Base-by-base conservation (phyloP, 768 basidiomycete species). In the Lanmaoa rubissima region DNA sequence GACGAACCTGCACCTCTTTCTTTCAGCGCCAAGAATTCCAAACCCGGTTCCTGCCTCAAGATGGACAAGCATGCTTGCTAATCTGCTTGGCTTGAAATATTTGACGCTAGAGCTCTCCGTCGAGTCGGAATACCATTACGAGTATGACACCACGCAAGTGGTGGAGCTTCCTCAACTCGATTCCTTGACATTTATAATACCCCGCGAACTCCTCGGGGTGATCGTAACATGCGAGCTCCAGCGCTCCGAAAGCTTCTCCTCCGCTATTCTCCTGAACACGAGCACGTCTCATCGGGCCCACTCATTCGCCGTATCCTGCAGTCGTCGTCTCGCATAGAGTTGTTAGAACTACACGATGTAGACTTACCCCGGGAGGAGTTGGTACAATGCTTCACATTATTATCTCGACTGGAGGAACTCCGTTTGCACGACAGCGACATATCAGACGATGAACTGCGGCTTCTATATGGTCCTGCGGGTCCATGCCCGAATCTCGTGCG, bases 371-470 rank as follows among this genome's bases (percentile, higher is more conserved):
- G 71, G 24, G 66, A 68, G 21, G 69, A 74, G 14, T 80, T 80
- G 58, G 63, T 65, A 38, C 64, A 60, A 17, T 72, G 70, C 56
- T 74, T 78, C 62, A 53, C 55, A 17, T 55, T 69, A 21, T 68
- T 83, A 17, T 74, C 77, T 12, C 56, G 60, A 17, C 65, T 86
- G 42, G 72, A 76, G 59, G 77, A 79, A 51, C 72, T 86, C 17
- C 77, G 78, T 51, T 70, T 86, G 39, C 84, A 85, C 63, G 82
- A 83, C 61, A 81, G 80, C 55, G 83, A 84, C 44, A 79, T 87
- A 55, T 68, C 79, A 32, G 80, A 84, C 62, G 65, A 69, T 17
- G 74, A 77, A 21, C 55, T 85, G 11, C 57, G 64, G 32, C 60
- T 68, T 32, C 63, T 84, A 42, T 62, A 69, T 42, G 78, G 77